Evolutionary conservation across 2,329 filamentous ascomycete genomes (phyloP).

Genomic region (Didymella lethalis): DNA sequence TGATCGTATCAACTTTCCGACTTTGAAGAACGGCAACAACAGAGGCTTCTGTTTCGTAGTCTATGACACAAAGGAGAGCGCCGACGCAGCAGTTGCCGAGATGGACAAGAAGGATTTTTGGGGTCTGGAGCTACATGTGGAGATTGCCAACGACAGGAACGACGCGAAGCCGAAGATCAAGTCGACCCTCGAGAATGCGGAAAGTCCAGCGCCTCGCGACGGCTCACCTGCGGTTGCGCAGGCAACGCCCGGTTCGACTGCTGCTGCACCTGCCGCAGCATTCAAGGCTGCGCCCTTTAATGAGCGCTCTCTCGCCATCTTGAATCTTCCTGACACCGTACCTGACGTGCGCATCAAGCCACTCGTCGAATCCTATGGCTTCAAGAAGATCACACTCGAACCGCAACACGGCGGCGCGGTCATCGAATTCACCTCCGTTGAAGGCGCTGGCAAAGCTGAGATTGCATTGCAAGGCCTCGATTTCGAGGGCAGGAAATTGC

Average conservation of each 20-base stretch:
- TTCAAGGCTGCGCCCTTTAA: slow-evolving; percentile 35
- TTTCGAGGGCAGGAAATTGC: slow-evolving; percentile 51
- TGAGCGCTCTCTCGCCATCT: slow-evolving; percentile 78
- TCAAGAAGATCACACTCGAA: slow-evolving; percentile 79
- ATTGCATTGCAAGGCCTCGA: slow-evolving; percentile 53
- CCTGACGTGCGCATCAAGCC: slow-evolving; percentile 83
- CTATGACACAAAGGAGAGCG: slow-evolving; percentile 73
- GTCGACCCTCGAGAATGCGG: slow-evolving; percentile 58
- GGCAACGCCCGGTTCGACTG: slow-evolving; percentile 31
- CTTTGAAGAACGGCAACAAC: slow-evolving; percentile 68
- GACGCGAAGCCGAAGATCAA: slow-evolving; percentile 56
- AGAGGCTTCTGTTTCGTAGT: slow-evolving; percentile 83
- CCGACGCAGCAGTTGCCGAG: slow-evolving; percentile 66
- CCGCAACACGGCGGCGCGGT: slow-evolving; percentile 86
- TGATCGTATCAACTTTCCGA: slow-evolving; percentile 74
- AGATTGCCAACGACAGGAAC: slow-evolving; percentile 54
- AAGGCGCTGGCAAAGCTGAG: slow-evolving; percentile 76
- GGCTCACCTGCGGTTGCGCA: slow-evolving; percentile 28
- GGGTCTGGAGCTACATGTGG: slow-evolving; percentile 71
- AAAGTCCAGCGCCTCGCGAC: slow-evolving; percentile 48
- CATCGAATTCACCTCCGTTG: slow-evolving; percentile 77
- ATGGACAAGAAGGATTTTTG: slow-evolving; percentile 76
- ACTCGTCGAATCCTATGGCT: slow-evolving; percentile 74
- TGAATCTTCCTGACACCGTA: slow-evolving; percentile 90
- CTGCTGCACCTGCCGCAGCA: slow-evolving; percentile 9